Base-by-base conservation (phyloP, 805 yeast species). In the Saturnispora galanensis region DNA sequence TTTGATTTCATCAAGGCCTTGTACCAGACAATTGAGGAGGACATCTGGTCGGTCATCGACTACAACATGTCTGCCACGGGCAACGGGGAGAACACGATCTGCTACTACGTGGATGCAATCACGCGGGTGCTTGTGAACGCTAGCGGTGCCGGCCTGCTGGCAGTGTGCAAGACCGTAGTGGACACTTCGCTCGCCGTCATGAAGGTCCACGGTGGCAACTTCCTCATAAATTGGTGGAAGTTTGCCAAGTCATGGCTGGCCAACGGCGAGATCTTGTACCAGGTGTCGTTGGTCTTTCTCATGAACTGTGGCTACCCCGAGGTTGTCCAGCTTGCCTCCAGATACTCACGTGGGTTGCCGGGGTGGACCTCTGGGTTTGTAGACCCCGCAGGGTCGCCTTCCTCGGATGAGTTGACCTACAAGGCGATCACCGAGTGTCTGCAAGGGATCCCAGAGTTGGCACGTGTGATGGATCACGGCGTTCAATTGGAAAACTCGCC, bases 11-110 rank as follows among this genome's bases (percentile, higher is more conserved):
- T 73, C 42, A 52, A 55, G 13, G 51, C 55, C 5, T 74, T 70
- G 36, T 51, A 50, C 29, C 10, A 12, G 10, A 53, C 51, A 16
- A 40, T 45, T 12, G 51, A 50, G 34, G 34, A 36, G 7, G 50
- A 51, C 6, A n/a, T 44, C n/a, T 49, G 42, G 29, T 41, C 47
- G 33, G 52, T 42, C 48, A 76, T 79, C 0, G 70, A 75, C 51
- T 54, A 55, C 47, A 66, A 68, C 42, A 64, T 68, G 42, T 68
- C 68, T 46, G 69, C 73, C 30, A 53, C 69, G 4, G 63, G 62
- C 44, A 53, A 53, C 34, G 52, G 54, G 4, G 72, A 70, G 33
- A 74, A 71, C 52, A 63, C 70, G 35, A 42, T 74, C 26, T 50
- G 66, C 18, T 64, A 68, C 43, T 62, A 64, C 32, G 62, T 74